These are phyloP conservation scores for Cyamopsis tetragonoloba DNA, from an alignment of 306 rosid species.

Conservation along the genomic window DNA sequence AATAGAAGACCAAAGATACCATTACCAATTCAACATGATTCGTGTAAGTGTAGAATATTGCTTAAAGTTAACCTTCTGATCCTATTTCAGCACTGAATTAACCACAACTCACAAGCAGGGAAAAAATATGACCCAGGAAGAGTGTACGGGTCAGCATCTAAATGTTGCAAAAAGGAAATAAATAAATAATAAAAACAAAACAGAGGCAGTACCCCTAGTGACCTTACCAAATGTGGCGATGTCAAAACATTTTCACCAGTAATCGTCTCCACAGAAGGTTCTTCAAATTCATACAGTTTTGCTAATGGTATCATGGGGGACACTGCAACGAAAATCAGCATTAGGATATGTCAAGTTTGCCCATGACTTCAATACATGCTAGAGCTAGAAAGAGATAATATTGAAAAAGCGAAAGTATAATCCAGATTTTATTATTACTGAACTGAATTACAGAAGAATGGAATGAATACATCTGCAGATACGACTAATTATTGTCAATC, in stretches of 20 bases:
- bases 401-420: too few relatives aligned
- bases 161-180: background rate
- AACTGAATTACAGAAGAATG: too few relatives aligned
- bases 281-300: constrained; percentile 79
- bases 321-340: constrained; percentile 45
- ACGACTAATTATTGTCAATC: too few relatives aligned
- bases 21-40: background rate
- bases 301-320: constrained; percentile 75
- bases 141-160: background rate
- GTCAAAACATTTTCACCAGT: constrained; percentile 66
- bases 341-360: background rate
- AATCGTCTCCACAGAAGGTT: constrained; percentile 76
- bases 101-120: background rate
- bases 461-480: too few relatives aligned
- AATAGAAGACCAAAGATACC: background rate
- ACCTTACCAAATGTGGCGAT: constrained; percentile 74
- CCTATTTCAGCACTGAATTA: background rate
- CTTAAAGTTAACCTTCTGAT: background rate
- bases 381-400: too few relatives aligned
- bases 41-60: background rate
- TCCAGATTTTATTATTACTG: too few relatives aligned
- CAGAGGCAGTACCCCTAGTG: background rate
- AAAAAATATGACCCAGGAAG: background rate
- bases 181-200: background rate
- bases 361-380: background rate